phyloP scores from a whole-genome alignment of 1,139 yeast species.

The Magnusiomyces clavatus region DNA sequence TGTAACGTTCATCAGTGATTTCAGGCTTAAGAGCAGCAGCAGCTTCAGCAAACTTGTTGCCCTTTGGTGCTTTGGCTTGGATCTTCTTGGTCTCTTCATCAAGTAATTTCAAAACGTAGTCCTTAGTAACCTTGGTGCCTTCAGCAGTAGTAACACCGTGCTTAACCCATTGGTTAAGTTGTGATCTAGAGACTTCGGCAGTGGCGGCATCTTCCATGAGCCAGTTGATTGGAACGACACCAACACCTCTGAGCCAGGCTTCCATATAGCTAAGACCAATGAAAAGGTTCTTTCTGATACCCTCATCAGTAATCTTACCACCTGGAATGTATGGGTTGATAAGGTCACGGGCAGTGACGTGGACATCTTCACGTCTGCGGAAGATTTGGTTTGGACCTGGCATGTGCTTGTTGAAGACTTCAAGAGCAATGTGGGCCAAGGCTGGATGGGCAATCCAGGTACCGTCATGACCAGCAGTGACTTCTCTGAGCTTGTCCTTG shows the following conservation, averaged over 20 bases:
- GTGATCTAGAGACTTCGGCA: slow-evolving; percentile 78
- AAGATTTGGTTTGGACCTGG: slow-evolving; percentile 77
- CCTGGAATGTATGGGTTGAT: slow-evolving; percentile 61
- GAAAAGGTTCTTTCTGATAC: slow-evolving; percentile 61
- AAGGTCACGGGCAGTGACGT: slow-evolving; percentile 58
- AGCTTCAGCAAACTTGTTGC: slow-evolving; percentile 40
- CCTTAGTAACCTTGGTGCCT: slow-evolving; percentile 51
- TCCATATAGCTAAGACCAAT: slow-evolving; percentile 74
- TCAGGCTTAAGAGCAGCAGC: slow-evolving; percentile 30
- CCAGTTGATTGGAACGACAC: slow-evolving; percentile 76
- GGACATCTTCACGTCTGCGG: slow-evolving; percentile 41
- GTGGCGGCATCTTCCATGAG: slow-evolving; percentile 88
- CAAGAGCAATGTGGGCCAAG: slow-evolving; percentile 64
- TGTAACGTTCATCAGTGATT: slow-evolving; percentile 27
- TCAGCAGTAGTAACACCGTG: slow-evolving; percentile 59
- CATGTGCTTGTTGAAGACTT: slow-evolving; percentile 74
- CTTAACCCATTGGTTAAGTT: slow-evolving; percentile 78
- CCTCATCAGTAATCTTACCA: slow-evolving; percentile 62
- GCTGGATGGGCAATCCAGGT: slow-evolving; percentile 84
- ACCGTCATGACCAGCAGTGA: slow-evolving; percentile 67
- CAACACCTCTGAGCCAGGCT: slow-evolving; percentile 75
- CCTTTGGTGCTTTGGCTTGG: slow-evolving; percentile 45
- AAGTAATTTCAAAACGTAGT: slow-evolving; percentile 48
- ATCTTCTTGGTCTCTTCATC: slow-evolving; percentile 57
- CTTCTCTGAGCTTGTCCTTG: slow-evolving; percentile 70